Percentiles rank a stretch among this genome's conserved stretches.
Conservation (phyloP, 768 basidiomycete genomes). For the Tricholoma terreum region DNA sequence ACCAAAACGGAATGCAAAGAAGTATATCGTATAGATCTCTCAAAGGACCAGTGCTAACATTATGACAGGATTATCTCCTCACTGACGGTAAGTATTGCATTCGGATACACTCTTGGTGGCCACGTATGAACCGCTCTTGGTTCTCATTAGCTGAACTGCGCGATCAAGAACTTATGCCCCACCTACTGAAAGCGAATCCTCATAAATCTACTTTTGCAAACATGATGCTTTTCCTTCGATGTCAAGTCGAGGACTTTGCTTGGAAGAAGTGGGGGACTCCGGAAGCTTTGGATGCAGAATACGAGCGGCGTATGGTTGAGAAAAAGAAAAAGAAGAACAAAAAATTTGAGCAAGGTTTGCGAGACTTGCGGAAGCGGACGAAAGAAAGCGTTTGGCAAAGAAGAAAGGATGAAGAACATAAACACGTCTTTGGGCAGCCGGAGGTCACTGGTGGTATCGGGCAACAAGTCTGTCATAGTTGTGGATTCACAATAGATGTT, state of each 20-base stretch:
- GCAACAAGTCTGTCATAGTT: slow-evolving; percentile 79
- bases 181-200: slow-evolving; percentile 85
- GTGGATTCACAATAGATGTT: slow-evolving; percentile 89
- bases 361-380: slow-evolving; percentile 40
- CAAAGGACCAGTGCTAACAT: slow-evolving; percentile 3
- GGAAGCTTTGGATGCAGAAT: slow-evolving; percentile 88
- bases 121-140: background rate
- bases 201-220: slow-evolving; percentile 95
- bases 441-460: slow-evolving; percentile 52
- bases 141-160: slow-evolving; percentile 75
- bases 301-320: slow-evolving; percentile 60
- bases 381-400: slow-evolving; percentile 18
- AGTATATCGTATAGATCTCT: slow-evolving; percentile 37
- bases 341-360: slow-evolving; percentile 91
- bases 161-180: slow-evolving; percentile 89
- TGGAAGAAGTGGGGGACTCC: slow-evolving; percentile 98
- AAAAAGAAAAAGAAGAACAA: slow-evolving; percentile 61
- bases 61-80: slow-evolving; percentile 80
- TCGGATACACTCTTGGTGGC: background rate
- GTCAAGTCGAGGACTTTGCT: slow-evolving; percentile 93
- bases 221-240: slow-evolving; percentile 97
- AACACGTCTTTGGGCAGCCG: slow-evolving; percentile 71
- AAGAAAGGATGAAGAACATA: slow-evolving; percentile 53
- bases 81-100: slow-evolving; percentile 70
- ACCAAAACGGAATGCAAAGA: slow-evolving; percentile 99